phyloP scores from a whole-genome alignment of 371 early-diverging fungal species.

The Mortierella sp. region DNA sequence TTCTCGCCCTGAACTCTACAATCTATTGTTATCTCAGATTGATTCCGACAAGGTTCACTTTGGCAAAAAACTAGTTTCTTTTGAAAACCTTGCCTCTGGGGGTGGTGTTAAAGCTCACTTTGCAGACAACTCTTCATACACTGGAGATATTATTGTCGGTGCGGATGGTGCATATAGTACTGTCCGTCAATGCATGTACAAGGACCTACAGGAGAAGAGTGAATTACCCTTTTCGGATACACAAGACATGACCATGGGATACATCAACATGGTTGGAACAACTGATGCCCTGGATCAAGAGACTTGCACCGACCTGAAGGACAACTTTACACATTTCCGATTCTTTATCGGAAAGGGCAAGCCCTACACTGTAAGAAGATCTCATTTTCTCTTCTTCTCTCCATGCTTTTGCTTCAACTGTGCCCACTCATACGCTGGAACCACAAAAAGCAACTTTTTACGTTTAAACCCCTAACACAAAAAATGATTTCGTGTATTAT shows the following conservation, averaged over 20 bases:
- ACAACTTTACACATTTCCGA: conserved; percentile 18
- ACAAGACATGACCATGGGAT: conserved; percentile 17
- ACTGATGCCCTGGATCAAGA: conserved; percentile 21
- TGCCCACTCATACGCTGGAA: too few species aligned
- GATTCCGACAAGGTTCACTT: conserved; percentile 27
- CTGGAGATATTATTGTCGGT: conserved; percentile 29
- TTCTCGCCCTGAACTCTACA: conserved; percentile 32
- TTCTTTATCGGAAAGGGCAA: conserved; percentile 27
- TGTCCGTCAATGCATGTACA: conserved; percentile 28
- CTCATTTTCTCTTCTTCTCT: too few species aligned
- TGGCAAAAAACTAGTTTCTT: conserved; percentile 35
- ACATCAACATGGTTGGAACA: conserved; percentile 30
- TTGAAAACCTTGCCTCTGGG: conserved; percentile 18
- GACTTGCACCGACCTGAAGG: conserved; percentile 23
- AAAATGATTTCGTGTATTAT: not conserved
- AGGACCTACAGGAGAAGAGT: conserved; percentile 4
- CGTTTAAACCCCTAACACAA: not conserved
- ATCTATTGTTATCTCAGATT: conserved; percentile 32
- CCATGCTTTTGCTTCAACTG: not conserved
- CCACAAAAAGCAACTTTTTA: not conserved
- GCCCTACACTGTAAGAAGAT: conserved; percentile 26
- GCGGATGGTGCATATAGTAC: conserved; percentile 27
- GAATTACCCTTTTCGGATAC: conserved; percentile 9
- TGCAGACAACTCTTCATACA: conserved; percentile 20
- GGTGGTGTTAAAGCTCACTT: conserved; percentile 20